Evolutionary conservation across 257 asterid genomes (phyloP).

Genomic region (Perilla frutescens): DNA sequence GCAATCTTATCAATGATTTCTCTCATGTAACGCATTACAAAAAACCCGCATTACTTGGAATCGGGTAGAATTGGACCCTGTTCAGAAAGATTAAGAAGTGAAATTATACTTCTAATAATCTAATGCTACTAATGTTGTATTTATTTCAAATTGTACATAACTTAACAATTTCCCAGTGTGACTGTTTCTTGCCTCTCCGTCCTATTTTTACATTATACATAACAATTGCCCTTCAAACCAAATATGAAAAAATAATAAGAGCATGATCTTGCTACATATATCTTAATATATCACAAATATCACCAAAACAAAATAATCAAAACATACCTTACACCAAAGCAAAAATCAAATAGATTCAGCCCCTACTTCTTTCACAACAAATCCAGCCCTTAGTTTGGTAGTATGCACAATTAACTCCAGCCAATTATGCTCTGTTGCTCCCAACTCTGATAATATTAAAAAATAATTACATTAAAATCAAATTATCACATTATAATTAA

Average conservation of each 20-base stretch:
- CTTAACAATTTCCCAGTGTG: neutral
- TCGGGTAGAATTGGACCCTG: neutral
- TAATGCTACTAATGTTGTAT: accelerated
- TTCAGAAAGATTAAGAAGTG: neutral
- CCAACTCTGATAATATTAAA: no score
- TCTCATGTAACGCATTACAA: neutral
- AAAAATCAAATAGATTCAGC: no score
- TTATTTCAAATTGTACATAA: neutral
- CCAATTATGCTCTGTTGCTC: no score
- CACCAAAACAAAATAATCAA: no score
- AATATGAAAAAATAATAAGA: neutral
- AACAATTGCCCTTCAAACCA: neutral
- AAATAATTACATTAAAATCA: no score
- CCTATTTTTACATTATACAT: neutral
- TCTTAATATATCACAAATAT: no score
- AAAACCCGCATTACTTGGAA: neutral
- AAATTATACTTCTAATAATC: neutral
- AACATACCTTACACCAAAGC: no score
- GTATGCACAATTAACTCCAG: no score
- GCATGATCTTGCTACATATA: no score
- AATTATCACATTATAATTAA: no score
- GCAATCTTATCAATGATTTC: neutral
- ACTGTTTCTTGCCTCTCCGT: neutral
- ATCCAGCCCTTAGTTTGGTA: no score
- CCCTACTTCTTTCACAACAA: no score